A percentile compares a stretch with the other conserved stretches of the same genome.
Conservation (phyloP, 2,329 filamentous ascomycete genomes). For the Juglanconis oblonga region DNA sequence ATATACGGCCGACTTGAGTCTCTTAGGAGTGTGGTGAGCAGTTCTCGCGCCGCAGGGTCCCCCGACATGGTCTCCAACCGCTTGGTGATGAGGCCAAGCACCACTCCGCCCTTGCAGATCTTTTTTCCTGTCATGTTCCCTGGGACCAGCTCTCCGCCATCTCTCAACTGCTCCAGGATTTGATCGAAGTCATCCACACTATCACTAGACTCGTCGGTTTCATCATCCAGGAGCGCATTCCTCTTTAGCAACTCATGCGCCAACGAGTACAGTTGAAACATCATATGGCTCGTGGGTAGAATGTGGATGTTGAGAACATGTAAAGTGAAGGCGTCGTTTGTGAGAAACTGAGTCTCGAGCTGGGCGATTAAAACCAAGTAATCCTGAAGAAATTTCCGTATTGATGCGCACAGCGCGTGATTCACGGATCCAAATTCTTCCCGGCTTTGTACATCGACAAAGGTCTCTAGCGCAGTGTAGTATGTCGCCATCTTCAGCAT, state of each 20-base stretch:
- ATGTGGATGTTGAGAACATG: conserved; percentile 92
- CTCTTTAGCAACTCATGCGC: conserved; percentile 84
- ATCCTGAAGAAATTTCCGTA: conserved; percentile 87
- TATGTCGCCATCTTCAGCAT: conserved; percentile 95
- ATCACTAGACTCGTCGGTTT: conserved; percentile 67
- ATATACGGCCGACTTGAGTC: conserved; percentile 95
- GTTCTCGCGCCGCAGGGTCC: conserved; percentile 78
- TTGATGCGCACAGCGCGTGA: conserved; percentile 92
- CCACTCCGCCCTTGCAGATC: conserved; percentile 93
- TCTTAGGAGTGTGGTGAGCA: conserved; percentile 78
- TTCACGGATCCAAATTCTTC: conserved; percentile 94
- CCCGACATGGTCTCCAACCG: conserved; percentile 87
- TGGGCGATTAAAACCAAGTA: conserved; percentile 92
- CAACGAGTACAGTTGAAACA: conserved; percentile 84
- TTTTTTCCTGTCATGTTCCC: conserved; percentile 82
- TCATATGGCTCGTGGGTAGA: conserved; percentile 84
- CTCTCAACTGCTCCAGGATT: conserved; percentile 83
- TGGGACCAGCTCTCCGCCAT: conserved; percentile 78
- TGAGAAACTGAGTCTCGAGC: conserved; percentile 88
- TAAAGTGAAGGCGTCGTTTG: conserved; percentile 83
- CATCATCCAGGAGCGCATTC: conserved; percentile 83
- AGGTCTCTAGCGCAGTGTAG: conserved; percentile 86
- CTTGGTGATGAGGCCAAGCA: conserved; percentile 83
- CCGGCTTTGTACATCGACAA: conserved; percentile 89
- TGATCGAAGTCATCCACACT: conserved; percentile 86